Evolutionary conservation across 1,139 yeast species (phyloP).

Genomic region (Diutina mesorugosa): DNA sequence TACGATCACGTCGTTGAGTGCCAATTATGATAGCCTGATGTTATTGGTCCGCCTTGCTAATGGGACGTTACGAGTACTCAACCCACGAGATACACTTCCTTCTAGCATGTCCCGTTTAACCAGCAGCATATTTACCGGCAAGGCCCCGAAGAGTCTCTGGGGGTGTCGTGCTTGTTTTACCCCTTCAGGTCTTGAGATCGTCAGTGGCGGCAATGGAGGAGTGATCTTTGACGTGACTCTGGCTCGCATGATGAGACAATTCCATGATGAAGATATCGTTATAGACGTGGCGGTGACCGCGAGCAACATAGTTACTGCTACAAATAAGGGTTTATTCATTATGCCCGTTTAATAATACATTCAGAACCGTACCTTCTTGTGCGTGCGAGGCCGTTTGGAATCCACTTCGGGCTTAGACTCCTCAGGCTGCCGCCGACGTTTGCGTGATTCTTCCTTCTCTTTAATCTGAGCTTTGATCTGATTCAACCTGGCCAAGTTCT

Average conservation of each 20-base stretch:
- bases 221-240: constrained; percentile 51
- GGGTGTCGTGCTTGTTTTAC: constrained; percentile 37
- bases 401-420: constrained; percentile 10
- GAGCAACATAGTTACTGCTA: background rate
- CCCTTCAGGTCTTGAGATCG: constrained; percentile 20
- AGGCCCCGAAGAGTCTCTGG: constrained; percentile 37
- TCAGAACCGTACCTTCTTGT: constrained; percentile 7
- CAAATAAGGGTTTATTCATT: background rate
- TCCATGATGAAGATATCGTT: constrained; percentile 45
- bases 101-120: constrained; percentile 24
- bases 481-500: constrained; percentile 24
- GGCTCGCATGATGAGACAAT: constrained; percentile 31
- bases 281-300: constrained; percentile 27
- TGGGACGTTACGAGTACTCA: constrained; percentile 44
- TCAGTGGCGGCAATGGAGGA: constrained; percentile 54
- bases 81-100: constrained; percentile 32
- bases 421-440: constrained; percentile 1
- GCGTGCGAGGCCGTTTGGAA: constrained; percentile 8
- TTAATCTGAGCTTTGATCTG: constrained; percentile 14
- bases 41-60: constrained; percentile 46
- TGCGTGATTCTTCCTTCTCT: constrained; percentile 11
- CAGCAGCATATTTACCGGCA: constrained; percentile 43
- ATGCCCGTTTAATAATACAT: background rate
- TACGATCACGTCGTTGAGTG: constrained; percentile 39
- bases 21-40: constrained; percentile 36